Percentiles rank a stretch among this genome's conserved stretches.
phyloP scores from a whole-genome alignment of 139 green algal species.

The Micractinium sp. region DNA sequence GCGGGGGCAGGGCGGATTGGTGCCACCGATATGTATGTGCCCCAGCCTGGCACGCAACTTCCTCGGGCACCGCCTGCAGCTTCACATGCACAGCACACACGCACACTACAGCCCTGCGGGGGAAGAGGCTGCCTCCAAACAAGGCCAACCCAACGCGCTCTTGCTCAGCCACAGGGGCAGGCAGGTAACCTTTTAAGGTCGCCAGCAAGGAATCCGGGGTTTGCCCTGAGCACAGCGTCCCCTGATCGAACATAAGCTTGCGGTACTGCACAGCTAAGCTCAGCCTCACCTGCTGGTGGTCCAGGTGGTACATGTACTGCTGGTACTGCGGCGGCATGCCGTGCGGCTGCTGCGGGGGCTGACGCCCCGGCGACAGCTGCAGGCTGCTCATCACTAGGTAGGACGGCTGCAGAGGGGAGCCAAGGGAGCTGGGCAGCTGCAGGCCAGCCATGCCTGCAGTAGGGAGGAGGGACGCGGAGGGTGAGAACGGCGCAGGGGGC shows the following conservation, averaged over 20 bases:
- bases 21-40: no score
- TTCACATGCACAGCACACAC: no score
- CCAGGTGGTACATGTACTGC: constrained; percentile 36
- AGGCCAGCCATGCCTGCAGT: constrained; percentile 8
- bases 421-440: constrained; percentile 5
- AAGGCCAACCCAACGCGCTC: no score
- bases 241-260: no score
- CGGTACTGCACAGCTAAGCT: neutral
- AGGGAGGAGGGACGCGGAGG: neutral
- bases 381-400: neutral
- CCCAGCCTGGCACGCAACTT: no score
- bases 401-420: neutral
- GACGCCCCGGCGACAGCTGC: neutral
- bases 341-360: neutral
- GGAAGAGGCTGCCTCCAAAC: no score
- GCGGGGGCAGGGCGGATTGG: neutral
- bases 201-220: no score
- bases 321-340: neutral
- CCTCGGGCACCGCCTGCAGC: no score
- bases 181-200: no score
- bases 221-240: no score
- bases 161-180: no score
- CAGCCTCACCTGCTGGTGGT: constrained; percentile 23
- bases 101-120: no score
- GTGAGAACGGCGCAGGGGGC: neutral